Percentiles rank a stretch among this genome's conserved stretches.
Conservation (phyloP, 768 basidiomycete genomes). For the Neoboletus magnificus region DNA sequence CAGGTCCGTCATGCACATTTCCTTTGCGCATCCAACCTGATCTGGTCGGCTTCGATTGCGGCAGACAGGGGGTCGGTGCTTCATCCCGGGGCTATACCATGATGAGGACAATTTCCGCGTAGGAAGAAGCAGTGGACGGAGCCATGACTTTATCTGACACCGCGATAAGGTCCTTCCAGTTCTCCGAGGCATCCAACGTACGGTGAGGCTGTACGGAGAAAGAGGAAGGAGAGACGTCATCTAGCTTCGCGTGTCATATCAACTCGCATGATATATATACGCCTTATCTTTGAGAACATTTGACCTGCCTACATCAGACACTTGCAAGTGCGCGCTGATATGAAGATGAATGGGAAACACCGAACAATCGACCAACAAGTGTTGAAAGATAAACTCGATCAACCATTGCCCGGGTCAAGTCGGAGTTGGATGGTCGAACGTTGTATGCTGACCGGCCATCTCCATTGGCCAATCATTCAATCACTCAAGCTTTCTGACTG, state of each 20-base stretch:
- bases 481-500: background rate
- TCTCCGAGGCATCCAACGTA: slow-evolving; percentile 19
- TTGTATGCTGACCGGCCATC: background rate
- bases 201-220: slow-evolving; percentile 3
- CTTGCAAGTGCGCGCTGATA: background rate
- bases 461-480: slow-evolving; percentile 1
- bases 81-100: background rate
- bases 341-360: slow-evolving; percentile 12
- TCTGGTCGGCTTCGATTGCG: background rate
- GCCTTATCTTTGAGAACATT: slow-evolving; percentile 10
- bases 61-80: too few species aligned
- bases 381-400: slow-evolving; percentile 6
- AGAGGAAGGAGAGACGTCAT: background rate
- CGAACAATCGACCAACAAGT: slow-evolving; percentile 4
- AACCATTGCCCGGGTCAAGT: slow-evolving; percentile 8
- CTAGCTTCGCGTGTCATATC: background rate
- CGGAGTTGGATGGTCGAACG: slow-evolving; percentile 8
- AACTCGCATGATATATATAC: background rate
- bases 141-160: slow-evolving; percentile 5
- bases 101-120: background rate
- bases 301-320: background rate
- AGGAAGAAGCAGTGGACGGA: slow-evolving; percentile 4
- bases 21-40: background rate
- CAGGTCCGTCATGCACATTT: background rate
- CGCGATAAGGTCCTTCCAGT: slow-evolving; percentile 11